phyloP scores from a whole-genome alignment of 1,139 yeast genomes.

The Magnusiomyces suaveolens region DNA sequence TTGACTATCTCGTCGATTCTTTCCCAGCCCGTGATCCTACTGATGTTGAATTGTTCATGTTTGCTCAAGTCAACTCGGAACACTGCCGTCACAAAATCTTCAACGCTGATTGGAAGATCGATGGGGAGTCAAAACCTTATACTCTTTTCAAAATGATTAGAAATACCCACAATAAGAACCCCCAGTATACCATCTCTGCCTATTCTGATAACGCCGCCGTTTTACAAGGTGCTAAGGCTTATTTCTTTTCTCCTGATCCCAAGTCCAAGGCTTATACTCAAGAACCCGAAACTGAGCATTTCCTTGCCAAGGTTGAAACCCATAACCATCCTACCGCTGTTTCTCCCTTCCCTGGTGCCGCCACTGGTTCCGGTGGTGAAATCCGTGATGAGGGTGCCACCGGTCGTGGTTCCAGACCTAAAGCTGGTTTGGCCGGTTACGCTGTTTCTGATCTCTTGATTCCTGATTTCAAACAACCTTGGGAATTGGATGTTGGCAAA shows the following conservation, averaged over 20 bases:
- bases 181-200: constrained; percentile 82
- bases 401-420: constrained; percentile 94
- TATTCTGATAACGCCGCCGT: constrained; percentile 99
- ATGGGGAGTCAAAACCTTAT: constrained; percentile 61
- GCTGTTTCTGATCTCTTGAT: constrained; percentile 84
- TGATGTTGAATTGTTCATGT: constrained; percentile 96
- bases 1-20: constrained; percentile 61
- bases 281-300: constrained; percentile 69
- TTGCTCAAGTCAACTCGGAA: constrained; percentile 98
- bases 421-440: constrained; percentile 92
- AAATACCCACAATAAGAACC: constrained; percentile 76
- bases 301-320: constrained; percentile 92
- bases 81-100: constrained; percentile 99
- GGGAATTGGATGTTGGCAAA: constrained; percentile 86
- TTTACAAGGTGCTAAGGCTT: constrained; percentile 61
- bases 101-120: constrained; percentile 97
- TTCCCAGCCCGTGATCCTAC: constrained; percentile 93
- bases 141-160: constrained; percentile 91
- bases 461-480: constrained; percentile 80
- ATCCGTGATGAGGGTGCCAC: constrained; percentile 99
- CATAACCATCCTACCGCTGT: constrained; percentile 99
- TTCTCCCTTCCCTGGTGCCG: constrained; percentile 98
- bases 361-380: constrained; percentile 99
- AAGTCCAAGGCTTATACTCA: constrained; percentile 64
- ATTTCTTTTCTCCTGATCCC: constrained; percentile 73